A percentile compares a stretch with the other conserved stretches of the same genome.
These are phyloP conservation scores for Arthrobotrys sphaeroides DNA, from an alignment of 2,329 filamentous ascomycete genomes.

Conservation along the genomic window DNA sequence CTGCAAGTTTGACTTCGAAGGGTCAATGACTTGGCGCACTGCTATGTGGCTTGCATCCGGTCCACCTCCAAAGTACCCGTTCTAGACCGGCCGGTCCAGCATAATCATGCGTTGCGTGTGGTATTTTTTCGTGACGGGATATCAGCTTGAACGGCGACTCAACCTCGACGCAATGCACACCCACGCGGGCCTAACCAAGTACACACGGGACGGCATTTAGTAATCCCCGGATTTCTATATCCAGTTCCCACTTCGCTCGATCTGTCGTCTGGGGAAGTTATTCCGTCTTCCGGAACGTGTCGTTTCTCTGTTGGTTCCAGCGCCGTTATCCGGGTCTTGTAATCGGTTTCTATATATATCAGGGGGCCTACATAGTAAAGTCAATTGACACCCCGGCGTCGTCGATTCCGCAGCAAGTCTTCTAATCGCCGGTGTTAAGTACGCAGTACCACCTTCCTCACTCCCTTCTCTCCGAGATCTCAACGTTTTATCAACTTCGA, in stretches of 20 bases:
- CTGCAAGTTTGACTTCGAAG: too few relatives aligned
- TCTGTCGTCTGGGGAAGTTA: background rate
- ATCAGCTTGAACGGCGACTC: slow-evolving; percentile 3
- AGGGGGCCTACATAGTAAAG: too few relatives aligned
- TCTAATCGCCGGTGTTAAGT: slow-evolving; percentile 1
- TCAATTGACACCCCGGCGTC: background rate
- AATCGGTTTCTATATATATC: too few relatives aligned
- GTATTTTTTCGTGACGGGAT: background rate
- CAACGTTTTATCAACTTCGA: background rate
- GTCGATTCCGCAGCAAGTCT: background rate
- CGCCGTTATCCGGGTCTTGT: background rate
- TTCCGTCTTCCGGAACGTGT: background rate
- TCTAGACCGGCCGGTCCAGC: background rate
- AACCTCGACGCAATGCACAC: background rate
- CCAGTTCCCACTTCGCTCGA: background rate
- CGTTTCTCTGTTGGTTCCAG: background rate
- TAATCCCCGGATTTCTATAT: slow-evolving; percentile 13
- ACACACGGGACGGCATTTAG: slow-evolving; percentile 13
- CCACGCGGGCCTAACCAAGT: too few relatives aligned
- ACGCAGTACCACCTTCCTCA: background rate
- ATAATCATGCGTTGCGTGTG: background rate
- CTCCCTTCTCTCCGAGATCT: too few relatives aligned
- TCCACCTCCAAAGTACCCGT: too few relatives aligned
- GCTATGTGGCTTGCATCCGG: slow-evolving; percentile 8
- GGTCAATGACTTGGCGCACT: background rate